A percentile compares a stretch with the other conserved stretches of the same genome.
phyloP scores from a whole-genome alignment of 1,284 basidiomycete genomes.

The Fomitopsis pinicola region DNA sequence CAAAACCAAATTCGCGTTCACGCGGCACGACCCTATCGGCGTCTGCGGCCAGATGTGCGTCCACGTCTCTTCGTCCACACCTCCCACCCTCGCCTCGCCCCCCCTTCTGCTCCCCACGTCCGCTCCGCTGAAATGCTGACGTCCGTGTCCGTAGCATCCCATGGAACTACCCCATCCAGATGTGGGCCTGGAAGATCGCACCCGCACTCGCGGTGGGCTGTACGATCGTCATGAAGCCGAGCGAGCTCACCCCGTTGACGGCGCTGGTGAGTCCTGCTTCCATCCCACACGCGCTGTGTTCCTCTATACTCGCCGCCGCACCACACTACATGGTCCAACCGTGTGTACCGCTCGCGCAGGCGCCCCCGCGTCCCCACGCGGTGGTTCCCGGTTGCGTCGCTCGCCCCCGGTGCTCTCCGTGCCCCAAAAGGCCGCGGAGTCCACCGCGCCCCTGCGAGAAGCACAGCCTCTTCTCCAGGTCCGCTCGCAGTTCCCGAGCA shows the following conservation, averaged over 20 bases:
- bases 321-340: too few relatives aligned
- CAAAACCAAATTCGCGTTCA: constrained; percentile 79
- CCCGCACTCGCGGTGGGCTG: constrained; percentile 88
- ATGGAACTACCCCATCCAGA: constrained; percentile 91
- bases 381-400: background rate
- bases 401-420: background rate
- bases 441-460: too few relatives aligned
- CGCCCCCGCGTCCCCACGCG: too few relatives aligned
- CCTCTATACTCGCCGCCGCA: too few relatives aligned
- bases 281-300: background rate
- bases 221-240: constrained; percentile 89
- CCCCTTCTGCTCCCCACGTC: too few relatives aligned
- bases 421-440: too few relatives aligned
- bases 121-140: background rate
- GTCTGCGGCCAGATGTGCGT: constrained; percentile 87
- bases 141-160: constrained; percentile 55
- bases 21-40: constrained; percentile 90
- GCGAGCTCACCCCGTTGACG: constrained; percentile 88
- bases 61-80: background rate
- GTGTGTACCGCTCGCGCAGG: too few relatives aligned
- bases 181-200: constrained; percentile 92
- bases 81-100: background rate
- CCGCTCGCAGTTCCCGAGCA: too few relatives aligned
- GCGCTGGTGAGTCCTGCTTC: constrained; percentile 55
- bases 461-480: too few relatives aligned